Evolutionary conservation across 2,329 filamentous ascomycete species (phyloP).

Genomic region (Ramularia endophylla): DNA sequence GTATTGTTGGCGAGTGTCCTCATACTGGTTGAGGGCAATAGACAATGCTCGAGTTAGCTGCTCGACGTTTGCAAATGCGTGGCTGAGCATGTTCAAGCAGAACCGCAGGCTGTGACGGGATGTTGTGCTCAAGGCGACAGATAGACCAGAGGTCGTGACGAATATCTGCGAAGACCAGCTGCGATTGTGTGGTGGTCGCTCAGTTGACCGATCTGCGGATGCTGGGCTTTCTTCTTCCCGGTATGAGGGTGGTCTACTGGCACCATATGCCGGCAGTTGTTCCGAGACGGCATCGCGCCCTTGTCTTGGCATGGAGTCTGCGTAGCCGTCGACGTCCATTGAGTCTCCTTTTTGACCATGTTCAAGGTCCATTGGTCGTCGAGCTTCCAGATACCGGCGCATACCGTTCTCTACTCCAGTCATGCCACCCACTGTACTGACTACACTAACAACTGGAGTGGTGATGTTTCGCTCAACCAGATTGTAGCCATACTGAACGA

Average conservation of each 20-base stretch:
- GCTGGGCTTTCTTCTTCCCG: slow-evolving; percentile 30
- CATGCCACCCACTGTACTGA: slow-evolving; percentile 73
- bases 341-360: slow-evolving; percentile 34
- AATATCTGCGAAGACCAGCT: slow-evolving; percentile 66
- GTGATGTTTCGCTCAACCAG: slow-evolving; percentile 84
- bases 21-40: slow-evolving; percentile 73
- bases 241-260: slow-evolving; percentile 47
- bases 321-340: slow-evolving; percentile 45
- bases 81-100: slow-evolving; percentile 72
- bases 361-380: slow-evolving; percentile 49
- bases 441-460: slow-evolving; percentile 75
- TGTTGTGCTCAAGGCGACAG: slow-evolving; percentile 85
- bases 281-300: slow-evolving; percentile 58
- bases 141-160: slow-evolving; percentile 84
- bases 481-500: slow-evolving; percentile 80
- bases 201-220: slow-evolving; percentile 18
- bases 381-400: slow-evolving; percentile 67
- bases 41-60: slow-evolving; percentile 69
- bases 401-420: slow-evolving; percentile 86
- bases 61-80: slow-evolving; percentile 75
- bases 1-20: slow-evolving; percentile 44
- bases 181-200: slow-evolving; percentile 36
- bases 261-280: slow-evolving; percentile 76
- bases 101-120: slow-evolving; percentile 79
- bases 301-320: slow-evolving; percentile 51